Conservation (phyloP, 352 stramenopile genomes). For the Phytophthora citricola region DNA sequence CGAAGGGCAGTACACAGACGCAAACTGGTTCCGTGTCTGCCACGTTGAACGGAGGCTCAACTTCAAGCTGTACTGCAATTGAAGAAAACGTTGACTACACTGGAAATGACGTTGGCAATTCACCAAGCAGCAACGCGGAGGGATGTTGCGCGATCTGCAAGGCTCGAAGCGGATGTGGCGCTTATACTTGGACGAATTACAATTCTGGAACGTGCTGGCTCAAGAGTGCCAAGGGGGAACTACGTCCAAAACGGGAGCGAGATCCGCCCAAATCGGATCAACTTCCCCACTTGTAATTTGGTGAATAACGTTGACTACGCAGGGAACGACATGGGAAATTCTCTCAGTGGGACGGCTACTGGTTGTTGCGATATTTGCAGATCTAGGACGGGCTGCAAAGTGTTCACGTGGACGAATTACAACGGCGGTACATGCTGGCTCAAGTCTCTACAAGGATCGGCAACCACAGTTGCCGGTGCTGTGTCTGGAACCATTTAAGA, state of each 20-base stretch:
- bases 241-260: slow-evolving; percentile 12
- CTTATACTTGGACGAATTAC: slow-evolving; percentile 59
- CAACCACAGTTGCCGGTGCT: slow-evolving; percentile 21
- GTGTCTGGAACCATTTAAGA: slow-evolving; percentile 38
- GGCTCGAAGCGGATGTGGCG: slow-evolving; percentile 32
- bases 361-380: slow-evolving; percentile 42
- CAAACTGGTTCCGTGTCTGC: slow-evolving; percentile 25
- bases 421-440: slow-evolving; percentile 66
- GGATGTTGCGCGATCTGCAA: slow-evolving; percentile 40
- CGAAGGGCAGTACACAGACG: slow-evolving; percentile 22
- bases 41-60: slow-evolving; percentile 19
- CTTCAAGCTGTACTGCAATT: slow-evolving; percentile 30
- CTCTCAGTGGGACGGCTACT: slow-evolving; percentile 20
- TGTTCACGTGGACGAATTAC: slow-evolving; percentile 62
- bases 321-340: slow-evolving; percentile 45
- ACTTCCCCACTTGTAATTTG: slow-evolving; percentile 31
- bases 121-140: slow-evolving; percentile 16
- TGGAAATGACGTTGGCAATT: slow-evolving; percentile 32
- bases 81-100: slow-evolving; percentile 44
- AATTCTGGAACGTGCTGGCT: slow-evolving; percentile 67
- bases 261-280: slow-evolving; percentile 24
- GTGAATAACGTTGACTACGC: slow-evolving; percentile 43
- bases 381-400: slow-evolving; percentile 35
- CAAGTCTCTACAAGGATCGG: slow-evolving; percentile 40
- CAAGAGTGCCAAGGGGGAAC: slow-evolving; percentile 48